A percentile compares a stretch with the other conserved stretches of the same genome.
Conservation (phyloP, 2,329 filamentous ascomycete species). For the Fusarium tupiense region DNA sequence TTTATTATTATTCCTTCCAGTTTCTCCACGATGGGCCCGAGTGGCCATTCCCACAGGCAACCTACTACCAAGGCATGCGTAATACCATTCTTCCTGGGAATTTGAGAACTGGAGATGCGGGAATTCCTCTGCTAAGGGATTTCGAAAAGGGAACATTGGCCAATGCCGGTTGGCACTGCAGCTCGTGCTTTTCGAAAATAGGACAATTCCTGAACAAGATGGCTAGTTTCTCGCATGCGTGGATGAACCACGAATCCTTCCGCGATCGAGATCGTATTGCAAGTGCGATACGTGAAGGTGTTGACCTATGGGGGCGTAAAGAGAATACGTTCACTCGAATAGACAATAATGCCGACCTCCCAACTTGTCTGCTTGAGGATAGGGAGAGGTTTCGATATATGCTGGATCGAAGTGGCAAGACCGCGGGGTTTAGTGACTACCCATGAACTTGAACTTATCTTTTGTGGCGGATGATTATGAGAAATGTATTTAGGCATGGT, state of each 20-base stretch:
- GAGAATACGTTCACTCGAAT: conserved; percentile 59
- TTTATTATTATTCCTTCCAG: conserved; percentile 69
- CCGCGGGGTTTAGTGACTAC: conserved; percentile 61
- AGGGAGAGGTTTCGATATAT: conserved; percentile 56
- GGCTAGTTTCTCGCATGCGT: conserved; percentile 64
- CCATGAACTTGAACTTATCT: conserved; percentile 38
- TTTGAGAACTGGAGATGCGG: conserved; percentile 60
- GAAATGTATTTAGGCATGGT: background rate
- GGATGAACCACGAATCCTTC: conserved; percentile 61
- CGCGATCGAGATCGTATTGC: conserved; percentile 60
- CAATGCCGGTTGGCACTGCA: conserved; percentile 70
- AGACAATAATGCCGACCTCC: conserved; percentile 63
- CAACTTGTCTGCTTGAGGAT: conserved; percentile 55
- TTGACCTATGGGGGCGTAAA: conserved; percentile 64
- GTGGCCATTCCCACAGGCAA: conserved; percentile 70
- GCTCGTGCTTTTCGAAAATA: conserved; percentile 67
- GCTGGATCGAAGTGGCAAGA: conserved; percentile 56
- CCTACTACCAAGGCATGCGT: conserved; percentile 55
- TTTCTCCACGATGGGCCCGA: conserved; percentile 53
- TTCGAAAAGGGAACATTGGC: conserved; percentile 56
- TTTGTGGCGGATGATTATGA: background rate
- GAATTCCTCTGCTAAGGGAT: conserved; percentile 50
- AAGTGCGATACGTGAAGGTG: conserved; percentile 59
- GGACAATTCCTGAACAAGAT: conserved; percentile 66
- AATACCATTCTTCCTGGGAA: conserved; percentile 63